Percentiles rank a stretch among this genome's conserved stretches.
Conservation (phyloP, 352 stramenopile species). For the Globisporangium cystogenes region DNA sequence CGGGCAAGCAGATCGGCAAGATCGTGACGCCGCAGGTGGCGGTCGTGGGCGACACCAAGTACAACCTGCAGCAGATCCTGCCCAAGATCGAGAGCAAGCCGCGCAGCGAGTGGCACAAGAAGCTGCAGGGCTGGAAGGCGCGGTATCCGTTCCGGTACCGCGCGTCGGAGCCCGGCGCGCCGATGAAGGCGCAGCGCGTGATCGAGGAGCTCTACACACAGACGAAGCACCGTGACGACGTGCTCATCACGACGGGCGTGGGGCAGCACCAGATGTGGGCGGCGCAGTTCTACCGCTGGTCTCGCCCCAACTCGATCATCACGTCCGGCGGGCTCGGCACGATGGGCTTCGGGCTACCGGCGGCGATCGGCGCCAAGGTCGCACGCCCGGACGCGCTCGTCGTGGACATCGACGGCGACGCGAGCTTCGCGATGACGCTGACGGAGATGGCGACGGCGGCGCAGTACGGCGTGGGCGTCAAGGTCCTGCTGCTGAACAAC, state of each 20-base stretch:
- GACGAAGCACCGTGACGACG: slow-evolving; percentile 87
- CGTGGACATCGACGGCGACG: slow-evolving; percentile 94
- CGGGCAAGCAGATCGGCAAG: slow-evolving; percentile 83
- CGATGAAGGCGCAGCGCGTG: slow-evolving; percentile 93
- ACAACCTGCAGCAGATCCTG: slow-evolving; percentile 90
- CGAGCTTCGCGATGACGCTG: slow-evolving; percentile 96
- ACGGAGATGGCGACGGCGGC: slow-evolving; percentile 94
- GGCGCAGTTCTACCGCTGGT: slow-evolving; percentile 95
- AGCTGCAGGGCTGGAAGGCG: slow-evolving; percentile 87
- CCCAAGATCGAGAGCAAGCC: slow-evolving; percentile 76
- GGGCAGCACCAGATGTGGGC: slow-evolving; percentile 97
- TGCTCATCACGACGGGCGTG: slow-evolving; percentile 95
- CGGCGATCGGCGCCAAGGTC: slow-evolving; percentile 93
- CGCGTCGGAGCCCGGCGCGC: slow-evolving; percentile 42
- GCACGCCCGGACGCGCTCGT: slow-evolving; percentile 82
- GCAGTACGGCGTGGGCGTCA: slow-evolving; percentile 92
- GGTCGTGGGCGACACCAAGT: slow-evolving; percentile 82
- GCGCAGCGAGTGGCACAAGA: slow-evolving; percentile 89
- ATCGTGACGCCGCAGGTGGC: slow-evolving; percentile 78
- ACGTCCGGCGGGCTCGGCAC: slow-evolving; percentile 93
- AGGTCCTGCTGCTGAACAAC: slow-evolving; percentile 96
- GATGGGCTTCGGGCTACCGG: slow-evolving; percentile 93
- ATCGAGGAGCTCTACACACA: slow-evolving; percentile 93
- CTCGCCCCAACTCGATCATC: slow-evolving; percentile 91
- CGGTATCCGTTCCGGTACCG: slow-evolving; percentile 93